Conservation (phyloP, 352 stramenopile species). For the Pythium pyrilobum region DNA sequence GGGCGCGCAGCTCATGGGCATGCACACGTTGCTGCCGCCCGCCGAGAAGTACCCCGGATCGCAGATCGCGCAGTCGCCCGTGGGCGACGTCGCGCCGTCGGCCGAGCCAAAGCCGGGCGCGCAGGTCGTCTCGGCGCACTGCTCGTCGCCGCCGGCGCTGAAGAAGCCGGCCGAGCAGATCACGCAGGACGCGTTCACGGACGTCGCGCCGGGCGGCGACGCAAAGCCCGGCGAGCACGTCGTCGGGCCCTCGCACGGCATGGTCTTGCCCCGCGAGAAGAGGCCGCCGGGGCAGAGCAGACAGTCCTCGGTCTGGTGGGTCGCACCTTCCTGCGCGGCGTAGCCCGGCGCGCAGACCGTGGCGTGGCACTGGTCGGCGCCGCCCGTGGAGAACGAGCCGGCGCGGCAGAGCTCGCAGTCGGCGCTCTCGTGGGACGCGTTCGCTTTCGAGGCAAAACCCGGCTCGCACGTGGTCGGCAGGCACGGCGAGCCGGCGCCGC, state of each 20-base stretch:
- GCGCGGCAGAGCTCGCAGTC: conserved; percentile 26
- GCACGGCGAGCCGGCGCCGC: conserved; percentile 24
- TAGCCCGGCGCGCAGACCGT: conserved; percentile 26
- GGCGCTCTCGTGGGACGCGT: conserved; percentile 22
- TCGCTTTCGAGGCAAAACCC: conserved; percentile 19
- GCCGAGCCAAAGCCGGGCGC: conserved; percentile 27
- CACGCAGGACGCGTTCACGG: conserved; percentile 25
- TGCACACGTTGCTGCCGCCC: conserved; percentile 23
- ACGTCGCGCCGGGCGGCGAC: conserved; percentile 25
- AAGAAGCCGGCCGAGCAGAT: conserved; percentile 28
- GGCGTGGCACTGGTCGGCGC: conserved; percentile 23
- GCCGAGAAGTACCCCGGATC: conserved; percentile 30
- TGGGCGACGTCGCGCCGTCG: conserved; percentile 21
- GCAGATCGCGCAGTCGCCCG: conserved; percentile 25
- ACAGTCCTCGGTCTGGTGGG: conserved; percentile 28
- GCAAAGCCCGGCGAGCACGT: conserved; percentile 27
- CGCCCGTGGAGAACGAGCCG: conserved; percentile 28
- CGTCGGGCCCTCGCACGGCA: conserved; percentile 27
- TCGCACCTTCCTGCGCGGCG: conserved; percentile 25
- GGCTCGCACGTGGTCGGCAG: conserved; percentile 20
- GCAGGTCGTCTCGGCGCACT: conserved; percentile 29
- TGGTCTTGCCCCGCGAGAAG: conserved; percentile 26
- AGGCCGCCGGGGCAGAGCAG: conserved; percentile 24
- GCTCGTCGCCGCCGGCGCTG: conserved; percentile 19
- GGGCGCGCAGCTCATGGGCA: conserved; percentile 21